These are phyloP conservation scores for Inonotus hispidus DNA, from an alignment of 1,284 basidiomycete species.

Conservation along the genomic window DNA sequence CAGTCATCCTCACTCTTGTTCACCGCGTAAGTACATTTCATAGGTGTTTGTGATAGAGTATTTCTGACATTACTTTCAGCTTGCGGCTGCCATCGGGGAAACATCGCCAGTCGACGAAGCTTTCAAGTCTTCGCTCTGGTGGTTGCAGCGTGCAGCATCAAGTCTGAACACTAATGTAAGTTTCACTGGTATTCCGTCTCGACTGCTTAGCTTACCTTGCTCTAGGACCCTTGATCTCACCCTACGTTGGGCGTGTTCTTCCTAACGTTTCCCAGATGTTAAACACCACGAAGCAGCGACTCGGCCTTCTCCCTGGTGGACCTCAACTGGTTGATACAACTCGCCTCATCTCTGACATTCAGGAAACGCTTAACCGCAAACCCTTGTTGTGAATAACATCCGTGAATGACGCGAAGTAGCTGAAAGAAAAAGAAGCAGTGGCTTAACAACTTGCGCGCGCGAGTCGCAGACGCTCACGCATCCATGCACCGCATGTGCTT, in stretches of 20 bases:
- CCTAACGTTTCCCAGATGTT: conserved; percentile 70
- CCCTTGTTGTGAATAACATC: conserved; percentile 25
- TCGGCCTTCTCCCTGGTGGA: conserved; percentile 68
- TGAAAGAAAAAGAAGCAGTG: neutral
- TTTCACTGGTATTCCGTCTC: conserved; percentile 19
- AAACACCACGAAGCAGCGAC: conserved; percentile 70
- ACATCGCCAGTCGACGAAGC: conserved; percentile 68
- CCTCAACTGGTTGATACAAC: conserved; percentile 59
- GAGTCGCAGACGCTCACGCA: neutral
- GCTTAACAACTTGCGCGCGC: neutral
- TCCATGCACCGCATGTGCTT: neutral
- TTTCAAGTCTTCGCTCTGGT: conserved; percentile 78
- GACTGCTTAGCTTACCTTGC: conserved; percentile 10
- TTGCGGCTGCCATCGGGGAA: conserved; percentile 67
- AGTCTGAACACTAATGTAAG: conserved; percentile 66
- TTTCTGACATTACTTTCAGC: conserved; percentile 34
- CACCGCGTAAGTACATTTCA: conserved; percentile 57
- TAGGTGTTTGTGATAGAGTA: conserved; percentile 1
- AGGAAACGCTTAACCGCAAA: conserved; percentile 67
- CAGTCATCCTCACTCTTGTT: conserved; percentile 73
- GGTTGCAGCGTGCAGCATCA: conserved; percentile 68
- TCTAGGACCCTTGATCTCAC: conserved; percentile 73
- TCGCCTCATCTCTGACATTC: conserved; percentile 64
- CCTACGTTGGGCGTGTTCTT: conserved; percentile 73
- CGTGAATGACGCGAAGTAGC: neutral